A percentile compares a stretch with the other conserved stretches of the same genome.
phyloP scores from a whole-genome alignment of 345 rosid genomes.

The Citrus australasica region DNA sequence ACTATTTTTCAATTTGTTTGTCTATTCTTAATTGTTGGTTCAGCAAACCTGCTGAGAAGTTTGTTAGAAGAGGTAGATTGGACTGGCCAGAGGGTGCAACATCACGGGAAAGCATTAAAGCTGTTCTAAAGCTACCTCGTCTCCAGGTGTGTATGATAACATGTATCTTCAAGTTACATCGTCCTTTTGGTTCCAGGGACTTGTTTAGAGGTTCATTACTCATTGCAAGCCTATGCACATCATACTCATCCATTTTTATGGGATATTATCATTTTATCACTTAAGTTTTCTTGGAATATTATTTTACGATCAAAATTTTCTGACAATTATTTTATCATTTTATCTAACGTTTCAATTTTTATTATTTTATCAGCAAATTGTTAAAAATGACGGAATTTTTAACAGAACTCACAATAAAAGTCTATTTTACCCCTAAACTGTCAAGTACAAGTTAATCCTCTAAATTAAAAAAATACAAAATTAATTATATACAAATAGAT shows the following conservation, averaged over 20 bases:
- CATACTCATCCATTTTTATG: background rate
- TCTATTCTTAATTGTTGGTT: slow-evolving; percentile 9
- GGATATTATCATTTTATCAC: too few species aligned
- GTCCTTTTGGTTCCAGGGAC: background rate
- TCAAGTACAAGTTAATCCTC: too few species aligned
- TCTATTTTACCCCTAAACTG: too few species aligned
- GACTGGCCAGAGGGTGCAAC: slow-evolving; percentile 74
- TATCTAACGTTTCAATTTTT: too few species aligned
- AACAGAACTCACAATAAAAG: too few species aligned
- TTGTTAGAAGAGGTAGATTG: slow-evolving; percentile 51
- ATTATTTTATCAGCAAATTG: too few species aligned
- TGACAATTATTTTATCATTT: too few species aligned
- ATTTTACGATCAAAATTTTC: too few species aligned
- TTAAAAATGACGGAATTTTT: too few species aligned
- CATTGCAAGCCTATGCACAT: background rate
- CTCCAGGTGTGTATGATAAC: slow-evolving; percentile 42
- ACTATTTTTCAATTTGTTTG: background rate
- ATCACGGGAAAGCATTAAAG: slow-evolving; percentile 61
- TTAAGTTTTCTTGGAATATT: too few species aligned
- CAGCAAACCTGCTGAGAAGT: slow-evolving; percentile 66
- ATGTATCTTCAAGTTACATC: background rate
- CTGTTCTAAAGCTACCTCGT: slow-evolving; percentile 54
- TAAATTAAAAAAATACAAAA: too few species aligned
- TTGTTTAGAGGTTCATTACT: background rate
- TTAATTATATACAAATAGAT: too few species aligned